Base-by-base conservation (phyloP, 176 grass and related monocot species). In the Alopecurus myosuroides region DNA sequence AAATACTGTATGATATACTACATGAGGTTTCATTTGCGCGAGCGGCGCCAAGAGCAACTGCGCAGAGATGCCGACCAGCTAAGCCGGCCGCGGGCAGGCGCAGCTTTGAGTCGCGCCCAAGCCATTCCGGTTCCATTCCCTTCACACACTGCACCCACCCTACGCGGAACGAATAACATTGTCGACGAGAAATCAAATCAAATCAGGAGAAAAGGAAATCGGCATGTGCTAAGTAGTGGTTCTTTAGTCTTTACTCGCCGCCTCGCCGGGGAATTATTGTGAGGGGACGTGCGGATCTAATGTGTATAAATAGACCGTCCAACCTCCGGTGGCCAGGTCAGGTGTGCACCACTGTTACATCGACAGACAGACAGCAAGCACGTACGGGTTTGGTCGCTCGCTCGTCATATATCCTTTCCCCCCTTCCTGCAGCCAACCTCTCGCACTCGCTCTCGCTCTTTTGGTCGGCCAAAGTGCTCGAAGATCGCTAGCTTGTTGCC, bases 101-200 rank as follows among this genome's bases (percentile, higher is more conserved):
- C 8, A 70, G 88, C 88, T 82, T 90, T 90, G 84, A 86, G 79
- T 86, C 79, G 64, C 51, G 8, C 34, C 63, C 11, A 90, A 86
- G 78, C 12, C 78, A 82, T 82, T 78, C 41, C 41, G 77, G 77
- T 70, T 89, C 78, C 63, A 72, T 86, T 65, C 71, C 50, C 79
- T 78, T 82, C 88, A 64, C 70, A 58, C 79, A 48, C 80, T 51
- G 61, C 61, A 23, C 6, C 35, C 61, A 23, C 6, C 35, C 23
- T 45, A 44, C 22, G 0, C 20, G 15, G 3, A 37, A 37, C 0
- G 74, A 9, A 64, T 41, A n/a, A n/a, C n/a, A n/a, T 65, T 48
- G 19, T n/a, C 1, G 78, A 34, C 4, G 7, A 74, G 42, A 62
- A 49, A 84, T 10, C 65, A 53, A 49, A 84, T 10, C 65, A 53